These are phyloP conservation scores for Spinellus fusiger DNA, from an alignment of 192 early-diverging fungal species.

Conservation along the genomic window DNA sequence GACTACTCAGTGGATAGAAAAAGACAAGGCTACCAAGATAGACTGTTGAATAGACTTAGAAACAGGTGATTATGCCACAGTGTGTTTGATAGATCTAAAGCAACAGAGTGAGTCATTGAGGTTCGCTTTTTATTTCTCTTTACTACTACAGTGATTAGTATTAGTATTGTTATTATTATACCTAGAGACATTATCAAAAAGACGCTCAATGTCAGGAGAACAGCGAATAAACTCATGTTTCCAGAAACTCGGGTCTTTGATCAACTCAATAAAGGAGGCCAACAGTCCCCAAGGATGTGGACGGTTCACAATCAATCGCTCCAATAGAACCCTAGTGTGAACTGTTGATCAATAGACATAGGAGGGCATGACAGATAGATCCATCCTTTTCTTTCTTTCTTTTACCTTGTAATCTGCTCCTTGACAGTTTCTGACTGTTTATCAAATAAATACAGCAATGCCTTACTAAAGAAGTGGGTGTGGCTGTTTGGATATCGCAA, in stretches of 20 bases:
- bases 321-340: slow-evolving; percentile 73
- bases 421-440: slow-evolving; percentile 70
- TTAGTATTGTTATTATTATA: slow-evolving; percentile 5
- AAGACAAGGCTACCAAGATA: background rate
- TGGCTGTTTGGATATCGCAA: slow-evolving; percentile 95
- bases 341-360: background rate
- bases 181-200: slow-evolving; percentile 64
- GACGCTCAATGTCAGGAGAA: slow-evolving; percentile 71
- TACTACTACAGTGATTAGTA: background rate
- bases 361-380: background rate
- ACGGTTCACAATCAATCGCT: slow-evolving; percentile 91
- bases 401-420: slow-evolving; percentile 86
- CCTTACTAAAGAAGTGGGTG: slow-evolving; percentile 88
- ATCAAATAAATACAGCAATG: slow-evolving; percentile 82
- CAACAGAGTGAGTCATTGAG: background rate
- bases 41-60: background rate
- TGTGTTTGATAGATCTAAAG: slow-evolving; percentile 2
- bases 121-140: background rate
- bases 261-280: slow-evolving; percentile 93
- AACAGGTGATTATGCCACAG: background rate
- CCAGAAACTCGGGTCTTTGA: slow-evolving; percentile 79
- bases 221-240: slow-evolving; percentile 54
- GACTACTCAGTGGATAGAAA: background rate
- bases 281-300: slow-evolving; percentile 98
- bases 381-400: background rate